These are phyloP conservation scores for Blastobotrys parvus DNA, from an alignment of 805 yeast species.

Conservation along the genomic window DNA sequence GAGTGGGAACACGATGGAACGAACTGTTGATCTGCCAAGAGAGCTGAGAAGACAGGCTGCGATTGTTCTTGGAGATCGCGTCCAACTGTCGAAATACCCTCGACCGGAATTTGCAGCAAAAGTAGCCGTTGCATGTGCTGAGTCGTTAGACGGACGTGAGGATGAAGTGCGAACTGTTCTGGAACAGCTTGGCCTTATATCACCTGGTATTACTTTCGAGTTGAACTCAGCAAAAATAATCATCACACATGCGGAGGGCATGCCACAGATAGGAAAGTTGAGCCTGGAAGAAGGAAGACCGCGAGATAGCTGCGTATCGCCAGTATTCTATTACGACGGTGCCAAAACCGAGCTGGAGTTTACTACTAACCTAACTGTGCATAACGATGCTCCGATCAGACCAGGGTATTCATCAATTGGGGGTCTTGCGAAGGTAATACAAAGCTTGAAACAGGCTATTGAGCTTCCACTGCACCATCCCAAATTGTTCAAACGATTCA, in stretches of 20 bases:
- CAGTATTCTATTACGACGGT: constrained; percentile 4
- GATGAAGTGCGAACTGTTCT: constrained; percentile 28
- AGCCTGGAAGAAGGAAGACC: constrained; percentile 22
- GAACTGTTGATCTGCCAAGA: constrained; percentile 21
- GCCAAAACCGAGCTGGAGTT: constrained; percentile 11
- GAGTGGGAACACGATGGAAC: constrained; percentile 9
- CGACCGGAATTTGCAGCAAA: constrained; percentile 37
- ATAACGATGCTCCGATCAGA: constrained; percentile 10
- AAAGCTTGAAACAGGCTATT: constrained; percentile 53
- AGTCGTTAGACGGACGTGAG: constrained; percentile 17
- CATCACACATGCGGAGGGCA: constrained; percentile 41
- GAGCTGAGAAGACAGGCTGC: constrained; percentile 35
- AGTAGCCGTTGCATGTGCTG: constrained; percentile 29
- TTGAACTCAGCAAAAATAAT: constrained; percentile 41
- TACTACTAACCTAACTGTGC: constrained; percentile 9
- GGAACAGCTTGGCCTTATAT: constrained; percentile 29
- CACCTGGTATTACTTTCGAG: constrained; percentile 32
- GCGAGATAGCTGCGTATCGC: neutral
- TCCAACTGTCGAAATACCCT: constrained; percentile 42
- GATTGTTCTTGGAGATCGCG: constrained; percentile 42
- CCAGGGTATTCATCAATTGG: constrained; percentile 55
- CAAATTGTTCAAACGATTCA: constrained; percentile 66
- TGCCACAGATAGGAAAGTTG: constrained; percentile 35
- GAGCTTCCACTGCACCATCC: constrained; percentile 79
- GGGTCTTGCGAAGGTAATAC: constrained; percentile 62